Conservation (phyloP, 164 flowering plant species). For the Liquidambar formosana region DNA sequence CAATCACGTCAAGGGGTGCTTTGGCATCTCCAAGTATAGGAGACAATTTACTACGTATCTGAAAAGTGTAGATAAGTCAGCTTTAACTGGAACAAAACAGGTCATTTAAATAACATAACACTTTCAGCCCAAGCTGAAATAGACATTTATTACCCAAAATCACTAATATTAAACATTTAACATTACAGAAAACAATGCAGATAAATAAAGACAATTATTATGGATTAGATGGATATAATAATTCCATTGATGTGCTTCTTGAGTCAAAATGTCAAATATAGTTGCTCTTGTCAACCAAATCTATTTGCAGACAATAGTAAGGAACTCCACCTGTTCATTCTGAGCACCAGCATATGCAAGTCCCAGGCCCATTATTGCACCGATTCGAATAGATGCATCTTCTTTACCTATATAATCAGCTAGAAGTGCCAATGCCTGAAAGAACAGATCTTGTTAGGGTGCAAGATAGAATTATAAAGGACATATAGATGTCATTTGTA, state of each 20-base stretch:
- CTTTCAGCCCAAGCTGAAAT: too few relatives aligned
- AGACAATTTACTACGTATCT: slow-evolving; percentile 62
- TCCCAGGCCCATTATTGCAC: slow-evolving; percentile 95
- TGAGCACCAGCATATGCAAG: slow-evolving; percentile 94
- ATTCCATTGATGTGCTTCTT: neutral
- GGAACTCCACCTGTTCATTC: slow-evolving; percentile 64
- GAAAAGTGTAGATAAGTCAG: slow-evolving; percentile 21
- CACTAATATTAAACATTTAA: too few relatives aligned
- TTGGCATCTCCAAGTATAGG: slow-evolving; percentile 74
- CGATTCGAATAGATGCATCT: slow-evolving; percentile 81
- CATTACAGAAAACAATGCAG: too few relatives aligned
- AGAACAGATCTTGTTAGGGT: neutral
- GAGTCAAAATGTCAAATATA: neutral
- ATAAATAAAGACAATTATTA: too few relatives aligned
- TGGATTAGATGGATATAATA: too few relatives aligned
- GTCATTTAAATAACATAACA: neutral
- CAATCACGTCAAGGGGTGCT: slow-evolving; percentile 85
- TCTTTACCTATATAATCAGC: slow-evolving; percentile 74
- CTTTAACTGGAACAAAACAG: neutral
- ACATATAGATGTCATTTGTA: neutral
- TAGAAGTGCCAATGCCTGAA: slow-evolving; percentile 89
- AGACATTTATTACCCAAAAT: too few relatives aligned
- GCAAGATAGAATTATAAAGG: neutral
- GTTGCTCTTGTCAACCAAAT: neutral
- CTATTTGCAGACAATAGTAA: slow-evolving; percentile 1